These are phyloP conservation scores for Quercus tomentella DNA, from an alignment of 331 rosid genomes.

Conservation along the genomic window DNA sequence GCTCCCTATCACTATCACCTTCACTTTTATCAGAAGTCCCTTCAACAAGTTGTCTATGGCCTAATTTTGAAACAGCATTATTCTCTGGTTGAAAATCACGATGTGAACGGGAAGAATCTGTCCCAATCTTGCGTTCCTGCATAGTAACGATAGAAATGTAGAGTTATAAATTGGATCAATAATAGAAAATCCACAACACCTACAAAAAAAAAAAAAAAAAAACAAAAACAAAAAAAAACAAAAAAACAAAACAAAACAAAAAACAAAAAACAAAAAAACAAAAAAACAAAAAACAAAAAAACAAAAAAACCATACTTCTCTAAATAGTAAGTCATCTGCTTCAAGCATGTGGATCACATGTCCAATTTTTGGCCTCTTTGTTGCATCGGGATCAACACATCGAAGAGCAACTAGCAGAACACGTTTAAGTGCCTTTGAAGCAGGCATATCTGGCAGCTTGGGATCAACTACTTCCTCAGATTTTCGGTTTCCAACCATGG, in stretches of 20 bases:
- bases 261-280: neutral
- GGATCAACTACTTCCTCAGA: conserved; percentile 89
- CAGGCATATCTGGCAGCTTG: conserved; percentile 82
- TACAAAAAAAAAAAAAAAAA: neutral
- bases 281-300: neutral
- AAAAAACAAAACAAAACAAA: too few species aligned
- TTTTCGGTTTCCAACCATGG: conserved; percentile 75
- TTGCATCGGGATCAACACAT: conserved; percentile 93
- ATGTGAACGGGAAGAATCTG: conserved; percentile 45
- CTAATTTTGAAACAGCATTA: conserved; percentile 31
- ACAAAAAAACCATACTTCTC: conserved; percentile 56
- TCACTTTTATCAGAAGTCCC: conserved; percentile 52
- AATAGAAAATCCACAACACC: neutral
- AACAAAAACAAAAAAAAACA: neutral
- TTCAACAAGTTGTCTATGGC: conserved; percentile 36
- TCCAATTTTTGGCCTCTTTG: conserved; percentile 95
- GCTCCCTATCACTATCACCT: conserved; percentile 39
- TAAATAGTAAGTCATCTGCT: conserved; percentile 76
- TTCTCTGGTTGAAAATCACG: conserved; percentile 40
- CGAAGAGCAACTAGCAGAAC: conserved; percentile 83
- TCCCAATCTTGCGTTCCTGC: conserved; percentile 56
- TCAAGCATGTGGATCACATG: conserved; percentile 97
- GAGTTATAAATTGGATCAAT: conserved; percentile 4
- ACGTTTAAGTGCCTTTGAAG: conserved; percentile 83
- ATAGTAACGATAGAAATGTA: neutral